A percentile compares a stretch with the other conserved stretches of the same genome.
These are phyloP conservation scores for Scutellaria minor DNA, from an alignment of 257 asterid species.

Conservation along the genomic window DNA sequence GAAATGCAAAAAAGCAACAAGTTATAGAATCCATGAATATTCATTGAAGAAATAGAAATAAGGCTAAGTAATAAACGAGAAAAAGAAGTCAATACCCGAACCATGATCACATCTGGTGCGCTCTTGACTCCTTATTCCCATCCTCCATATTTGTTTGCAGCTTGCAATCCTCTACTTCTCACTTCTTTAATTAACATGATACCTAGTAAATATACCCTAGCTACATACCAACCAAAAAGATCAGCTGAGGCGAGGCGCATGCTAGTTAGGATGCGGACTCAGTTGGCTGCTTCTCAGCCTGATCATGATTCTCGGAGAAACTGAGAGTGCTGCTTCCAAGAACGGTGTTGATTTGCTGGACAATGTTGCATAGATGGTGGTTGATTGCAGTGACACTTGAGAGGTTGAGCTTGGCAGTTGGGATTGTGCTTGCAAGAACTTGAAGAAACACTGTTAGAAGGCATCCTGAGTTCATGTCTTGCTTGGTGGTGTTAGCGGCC, in stretches of 20 bases:
- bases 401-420: slow-evolving; percentile 79
- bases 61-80: slow-evolving; percentile 19
- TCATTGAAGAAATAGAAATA: no score
- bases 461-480: slow-evolving; percentile 48
- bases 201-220: background rate
- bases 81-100: slow-evolving; percentile 98
- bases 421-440: slow-evolving; percentile 78
- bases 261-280: background rate
- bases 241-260: no score
- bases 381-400: slow-evolving; percentile 78
- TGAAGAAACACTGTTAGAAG: slow-evolving; percentile 84
- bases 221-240: no score
- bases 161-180: background rate
- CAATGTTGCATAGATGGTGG: slow-evolving; percentile 71
- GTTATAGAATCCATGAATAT: no score
- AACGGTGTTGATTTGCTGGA: slow-evolving; percentile 68
- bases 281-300: no score
- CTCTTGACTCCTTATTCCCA: slow-evolving; percentile 80
- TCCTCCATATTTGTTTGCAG: no score
- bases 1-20: no score
- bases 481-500: no score
- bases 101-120: slow-evolving; percentile 89
- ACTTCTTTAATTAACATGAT: no score
- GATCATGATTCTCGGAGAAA: no score
- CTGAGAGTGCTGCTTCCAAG: slow-evolving; percentile 32